Conservation (phyloP, 148 eudicot species). For the Rhododendron henanense region DNA sequence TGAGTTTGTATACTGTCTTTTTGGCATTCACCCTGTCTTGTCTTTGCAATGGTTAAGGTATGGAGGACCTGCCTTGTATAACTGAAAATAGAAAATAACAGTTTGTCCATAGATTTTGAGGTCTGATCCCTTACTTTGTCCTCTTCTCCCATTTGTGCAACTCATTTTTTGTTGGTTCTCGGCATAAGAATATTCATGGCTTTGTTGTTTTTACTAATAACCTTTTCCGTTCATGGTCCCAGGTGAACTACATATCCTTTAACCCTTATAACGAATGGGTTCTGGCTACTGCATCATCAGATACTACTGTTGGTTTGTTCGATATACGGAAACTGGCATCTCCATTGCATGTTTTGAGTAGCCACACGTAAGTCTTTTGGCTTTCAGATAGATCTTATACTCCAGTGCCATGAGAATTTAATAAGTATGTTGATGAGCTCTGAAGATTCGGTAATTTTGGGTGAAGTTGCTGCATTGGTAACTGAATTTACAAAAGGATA, state of each 20-base stretch:
- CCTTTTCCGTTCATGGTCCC: conserved; percentile 9
- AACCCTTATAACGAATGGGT: conserved; percentile 86
- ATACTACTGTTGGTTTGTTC: conserved; percentile 84
- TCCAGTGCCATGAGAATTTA: background rate
- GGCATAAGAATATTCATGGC: background rate
- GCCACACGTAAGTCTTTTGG: conserved; percentile 59
- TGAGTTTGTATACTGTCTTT: background rate
- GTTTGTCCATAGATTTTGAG: background rate
- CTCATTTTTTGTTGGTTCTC: background rate
- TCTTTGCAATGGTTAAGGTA: background rate
- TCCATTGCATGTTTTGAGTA: conserved; percentile 70
- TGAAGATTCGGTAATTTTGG: background rate
- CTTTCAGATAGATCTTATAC: background rate
- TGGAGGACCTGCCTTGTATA: background rate
- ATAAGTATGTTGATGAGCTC: background rate
- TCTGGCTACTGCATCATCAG: conserved; percentile 93
- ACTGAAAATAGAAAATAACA: background rate
- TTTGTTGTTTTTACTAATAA: background rate
- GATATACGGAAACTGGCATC: conserved; percentile 70
- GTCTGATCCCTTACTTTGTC: background rate
- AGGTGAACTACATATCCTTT: conserved; percentile 95
- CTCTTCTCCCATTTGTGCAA: background rate
- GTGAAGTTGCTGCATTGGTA: background rate
- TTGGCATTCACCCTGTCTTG: background rate
- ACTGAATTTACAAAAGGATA: background rate